A percentile compares a stretch with the other conserved stretches of the same genome.
phyloP scores from a whole-genome alignment of 1,284 basidiomycete species.

The Cystobasidium slooffiae region DNA sequence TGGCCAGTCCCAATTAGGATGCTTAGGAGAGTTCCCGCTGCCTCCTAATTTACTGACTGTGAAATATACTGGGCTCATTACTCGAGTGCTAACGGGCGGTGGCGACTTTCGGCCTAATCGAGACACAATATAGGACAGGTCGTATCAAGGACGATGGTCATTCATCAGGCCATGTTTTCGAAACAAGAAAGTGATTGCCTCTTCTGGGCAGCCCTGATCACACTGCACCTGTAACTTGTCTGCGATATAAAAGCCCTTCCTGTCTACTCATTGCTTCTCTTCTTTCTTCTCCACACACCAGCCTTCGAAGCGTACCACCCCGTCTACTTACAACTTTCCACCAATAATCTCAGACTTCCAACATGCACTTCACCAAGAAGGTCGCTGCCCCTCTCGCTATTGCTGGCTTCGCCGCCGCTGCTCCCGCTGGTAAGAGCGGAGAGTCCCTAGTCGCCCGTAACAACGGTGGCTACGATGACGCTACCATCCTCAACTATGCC shows the following conservation, averaged over 20 bases:
- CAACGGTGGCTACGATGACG: conserved; percentile 33
- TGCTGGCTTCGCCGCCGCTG: conserved; percentile 33
- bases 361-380: conserved; percentile 39
- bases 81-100: neutral
- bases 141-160: neutral
- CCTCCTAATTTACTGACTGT: too few species aligned
- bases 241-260: conserved; percentile 17
- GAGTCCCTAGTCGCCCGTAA: conserved; percentile 23
- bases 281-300: conserved; percentile 7
- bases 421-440: conserved; percentile 16
- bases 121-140: neutral
- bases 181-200: neutral
- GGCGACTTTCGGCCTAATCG: conserved; percentile 17
- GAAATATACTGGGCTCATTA: neutral
- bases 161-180: conserved; percentile 15
- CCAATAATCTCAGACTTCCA: neutral
- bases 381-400: conserved; percentile 40
- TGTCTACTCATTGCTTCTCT: conserved; percentile 11
- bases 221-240: neutral
- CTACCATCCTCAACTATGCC: conserved; percentile 35
- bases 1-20: too few species aligned
- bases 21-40: too few species aligned
- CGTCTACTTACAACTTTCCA: neutral
- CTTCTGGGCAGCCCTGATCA: neutral
- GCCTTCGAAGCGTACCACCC: neutral